Conservation (phyloP, 495 filamentous ascomycete genomes). For the Talaromyces ruber region DNA sequence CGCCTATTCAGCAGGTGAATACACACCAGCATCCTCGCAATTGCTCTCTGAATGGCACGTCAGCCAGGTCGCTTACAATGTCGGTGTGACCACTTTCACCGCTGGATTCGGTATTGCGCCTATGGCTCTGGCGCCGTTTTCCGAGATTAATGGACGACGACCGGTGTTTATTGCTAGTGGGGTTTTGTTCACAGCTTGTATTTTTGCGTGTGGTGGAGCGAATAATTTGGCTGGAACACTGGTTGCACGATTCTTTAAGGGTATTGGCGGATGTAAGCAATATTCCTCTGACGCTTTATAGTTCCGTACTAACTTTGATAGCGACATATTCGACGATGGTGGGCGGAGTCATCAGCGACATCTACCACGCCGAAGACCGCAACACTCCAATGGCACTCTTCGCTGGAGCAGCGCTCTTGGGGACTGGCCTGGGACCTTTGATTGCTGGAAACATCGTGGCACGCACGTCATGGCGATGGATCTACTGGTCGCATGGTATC, state of each 20-base stretch:
- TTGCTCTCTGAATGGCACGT: slow-evolving; percentile 56
- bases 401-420: slow-evolving; percentile 63
- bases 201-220: slow-evolving; percentile 72
- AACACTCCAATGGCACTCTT: slow-evolving; percentile 91
- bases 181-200: slow-evolving; percentile 57
- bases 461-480: slow-evolving; percentile 70
- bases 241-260: slow-evolving; percentile 66
- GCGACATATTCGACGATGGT: slow-evolving; percentile 87
- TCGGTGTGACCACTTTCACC: slow-evolving; percentile 81
- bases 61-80: slow-evolving; percentile 53
- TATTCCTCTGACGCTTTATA: neutral
- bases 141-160: slow-evolving; percentile 76
- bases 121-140: slow-evolving; percentile 86
- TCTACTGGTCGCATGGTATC: slow-evolving; percentile 83
- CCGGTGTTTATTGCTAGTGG: slow-evolving; percentile 74
- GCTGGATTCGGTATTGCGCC: slow-evolving; percentile 77
- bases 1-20: slow-evolving; percentile 75
- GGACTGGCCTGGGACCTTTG: slow-evolving; percentile 76
- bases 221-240: slow-evolving; percentile 64
- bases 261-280: slow-evolving; percentile 54
- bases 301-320: neutral
- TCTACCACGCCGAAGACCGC: slow-evolving; percentile 69
- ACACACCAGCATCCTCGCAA: slow-evolving; percentile 56
- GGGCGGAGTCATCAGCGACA: slow-evolving; percentile 83
- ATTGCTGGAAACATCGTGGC: slow-evolving; percentile 62